Evolutionary conservation across 352 stramenopile species (phyloP), one percentile per base, ranked within the genome.

Genomic region (Detonula confervacea): DNA sequence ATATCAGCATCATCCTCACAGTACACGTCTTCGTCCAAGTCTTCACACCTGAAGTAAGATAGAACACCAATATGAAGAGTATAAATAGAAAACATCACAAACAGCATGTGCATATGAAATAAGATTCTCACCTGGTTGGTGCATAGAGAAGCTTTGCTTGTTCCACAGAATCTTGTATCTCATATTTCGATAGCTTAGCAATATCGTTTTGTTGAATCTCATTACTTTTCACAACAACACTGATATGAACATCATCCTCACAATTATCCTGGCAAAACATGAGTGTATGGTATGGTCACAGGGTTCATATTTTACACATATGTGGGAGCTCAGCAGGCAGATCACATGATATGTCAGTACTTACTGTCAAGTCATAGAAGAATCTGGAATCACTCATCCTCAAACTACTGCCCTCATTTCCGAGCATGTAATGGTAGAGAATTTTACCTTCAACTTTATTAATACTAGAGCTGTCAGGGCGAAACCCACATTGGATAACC

Each of bases 391-490:
- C 55, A 22, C 51, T 39, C 47, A 74, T n/a, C 22, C 27, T 33
- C 8, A 24, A 46, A n/a, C n/a, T 24, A 54, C 12, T 44, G 35
- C 35, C 6, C 6, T 63, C 44, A 39, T 27, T 49, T n/a, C 33
- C 56, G n/a, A 57, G 22, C 25, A 25, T 73, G 20, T 68, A 68
- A 39, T 57, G 37, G 64, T 60, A 73, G 29, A 73, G 63, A 65
- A 9, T 74, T 42, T 59, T 35, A 33, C 24, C 37, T 57, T 74
- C 30, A 59, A 74, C 33, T 56, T 35, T 18, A 47, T 74, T 74
- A 35, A 65, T 37, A 29, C 22, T 14, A 57, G 25, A 24, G 8
- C 4, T 30, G 25, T 54, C 51, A 47, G 56, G 9, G 22, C 35
- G 52, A 25, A 74, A 74, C 5, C 65, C 65, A 29, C 65, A 74